Base-by-base conservation (phyloP, 371 early-diverging fungal genomes). In the Mucor lusitanicus region DNA sequence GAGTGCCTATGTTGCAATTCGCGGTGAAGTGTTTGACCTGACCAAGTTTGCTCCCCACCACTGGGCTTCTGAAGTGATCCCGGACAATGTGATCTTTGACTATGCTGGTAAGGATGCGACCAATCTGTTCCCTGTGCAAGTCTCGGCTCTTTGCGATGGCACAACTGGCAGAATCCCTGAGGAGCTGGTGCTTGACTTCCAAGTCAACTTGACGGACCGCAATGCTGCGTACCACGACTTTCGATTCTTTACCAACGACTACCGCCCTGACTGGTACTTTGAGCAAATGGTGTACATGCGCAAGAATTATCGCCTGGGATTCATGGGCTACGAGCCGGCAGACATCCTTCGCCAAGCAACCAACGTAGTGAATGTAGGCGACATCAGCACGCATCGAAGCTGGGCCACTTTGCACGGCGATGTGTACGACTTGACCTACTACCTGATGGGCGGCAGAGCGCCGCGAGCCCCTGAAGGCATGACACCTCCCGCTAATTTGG, bases 11-110 rank as follows among this genome's bases (percentile, higher is more conserved):
- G 81, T 88, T 2, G 78, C 84, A 28, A 82, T 90, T 40, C 82
- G 90, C 4, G 92, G 91, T 21, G 87, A 88, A 69, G 80, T 90
- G 19, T 88, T 86, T 77, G 86, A 86, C 56, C 75, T 91, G 59
- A 72, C 79, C 30, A 80, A 82, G 11, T 88, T 89, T 67, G 81
- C 76, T 44, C 83, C 67, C 65, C 81, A 75, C 54, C 84, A 87
- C 42, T 85, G 85, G 61, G 71, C 75, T 21, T 57, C 68, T 54
- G 84, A 82, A 67, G 81, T 83, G 17, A 79, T 80, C 59, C 70
- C 71, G 60, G 80, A 80, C 21, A 75, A 82, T 54, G 65, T 85
- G 3, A 69, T 86, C 4, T 66, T 57, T 53, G 82, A 86, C 63
- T 90, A 90, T 63, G 86, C 84, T 1, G 90, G 90, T 32, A 74